phyloP scores from a whole-genome alignment of 2,329 filamentous ascomycete species.

The Cladosporium sp. region DNA sequence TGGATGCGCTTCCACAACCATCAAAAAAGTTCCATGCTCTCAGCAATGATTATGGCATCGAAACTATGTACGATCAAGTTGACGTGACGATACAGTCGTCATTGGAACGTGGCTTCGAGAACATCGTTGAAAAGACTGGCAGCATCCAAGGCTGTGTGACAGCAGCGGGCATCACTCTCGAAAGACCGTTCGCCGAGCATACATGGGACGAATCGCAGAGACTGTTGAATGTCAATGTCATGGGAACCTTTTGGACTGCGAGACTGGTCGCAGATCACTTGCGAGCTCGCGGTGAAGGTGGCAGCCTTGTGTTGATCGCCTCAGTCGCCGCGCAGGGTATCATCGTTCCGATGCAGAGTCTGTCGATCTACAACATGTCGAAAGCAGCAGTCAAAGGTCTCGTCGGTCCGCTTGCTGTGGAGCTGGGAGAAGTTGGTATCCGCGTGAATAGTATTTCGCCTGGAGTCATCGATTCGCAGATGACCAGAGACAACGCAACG shows the following conservation, averaged over 20 bases:
- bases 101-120: constrained; percentile 28
- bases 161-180: constrained; percentile 34
- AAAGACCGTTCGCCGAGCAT: constrained; percentile 33
- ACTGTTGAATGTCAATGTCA: constrained; percentile 41
- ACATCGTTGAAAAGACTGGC: constrained; percentile 27
- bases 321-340: constrained; percentile 37
- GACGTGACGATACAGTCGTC: constrained; percentile 40
- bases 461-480: constrained; percentile 25
- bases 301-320: constrained; percentile 39
- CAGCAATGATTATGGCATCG: constrained; percentile 62
- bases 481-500: constrained; percentile 22
- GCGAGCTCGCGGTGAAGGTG: constrained; percentile 35
- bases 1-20: constrained; percentile 55
- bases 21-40: constrained; percentile 30
- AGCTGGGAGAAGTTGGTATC: constrained; percentile 26
- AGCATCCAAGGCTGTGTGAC: constrained; percentile 33
- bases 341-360: constrained; percentile 35
- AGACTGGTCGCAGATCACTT: constrained; percentile 40
- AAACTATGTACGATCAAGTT: constrained; percentile 40
- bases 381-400: constrained; percentile 32
- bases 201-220: constrained; percentile 34
- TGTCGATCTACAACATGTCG: constrained; percentile 37
- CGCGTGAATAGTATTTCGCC: constrained; percentile 29
- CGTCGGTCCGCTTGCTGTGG: constrained; percentile 29
- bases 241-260: constrained; percentile 40